Evolutionary conservation across 140 eudicot species (phyloP).

Genomic region (Erigeron philadelphicus): DNA sequence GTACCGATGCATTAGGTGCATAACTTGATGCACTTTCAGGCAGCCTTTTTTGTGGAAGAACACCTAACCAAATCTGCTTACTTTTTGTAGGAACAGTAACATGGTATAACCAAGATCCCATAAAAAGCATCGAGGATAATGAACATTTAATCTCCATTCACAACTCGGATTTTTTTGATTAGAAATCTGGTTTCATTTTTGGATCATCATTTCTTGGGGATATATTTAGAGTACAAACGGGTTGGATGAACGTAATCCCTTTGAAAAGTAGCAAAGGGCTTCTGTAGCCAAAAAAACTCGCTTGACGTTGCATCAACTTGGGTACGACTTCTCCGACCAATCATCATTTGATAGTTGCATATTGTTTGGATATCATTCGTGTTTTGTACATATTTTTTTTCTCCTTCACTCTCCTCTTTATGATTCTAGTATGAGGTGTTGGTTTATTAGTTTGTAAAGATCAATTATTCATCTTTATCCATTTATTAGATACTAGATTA

Average conservation of each 20-base stretch:
- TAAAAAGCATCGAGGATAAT: constrained; percentile 44
- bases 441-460: constrained; percentile 29
- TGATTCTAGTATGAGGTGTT: constrained; percentile 21
- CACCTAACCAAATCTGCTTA: constrained; percentile 1
- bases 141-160: constrained; percentile 60
- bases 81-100: constrained; percentile 48
- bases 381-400: constrained; percentile 34
- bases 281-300: constrained; percentile 19
- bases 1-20: background rate
- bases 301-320: constrained; percentile 16
- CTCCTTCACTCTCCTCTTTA: background rate
- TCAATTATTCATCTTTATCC: constrained; percentile 9
- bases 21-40: background rate
- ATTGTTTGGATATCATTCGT: constrained; percentile 15
- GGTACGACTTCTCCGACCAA: constrained; percentile 14
- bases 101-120: constrained; percentile 55
- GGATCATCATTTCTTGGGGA: constrained; percentile 18
- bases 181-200: constrained; percentile 18
- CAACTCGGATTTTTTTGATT: constrained; percentile 53
- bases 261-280: constrained; percentile 13
- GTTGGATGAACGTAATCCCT: background rate
- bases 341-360: constrained; percentile 5
- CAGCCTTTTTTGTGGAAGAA: background rate
- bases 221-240: constrained; percentile 7
- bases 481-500: constrained; percentile 5